Evolutionary conservation across 805 yeast species (phyloP), one percentile per base, ranked within the genome.

Genomic region (Isabelozyma heimii): DNA sequence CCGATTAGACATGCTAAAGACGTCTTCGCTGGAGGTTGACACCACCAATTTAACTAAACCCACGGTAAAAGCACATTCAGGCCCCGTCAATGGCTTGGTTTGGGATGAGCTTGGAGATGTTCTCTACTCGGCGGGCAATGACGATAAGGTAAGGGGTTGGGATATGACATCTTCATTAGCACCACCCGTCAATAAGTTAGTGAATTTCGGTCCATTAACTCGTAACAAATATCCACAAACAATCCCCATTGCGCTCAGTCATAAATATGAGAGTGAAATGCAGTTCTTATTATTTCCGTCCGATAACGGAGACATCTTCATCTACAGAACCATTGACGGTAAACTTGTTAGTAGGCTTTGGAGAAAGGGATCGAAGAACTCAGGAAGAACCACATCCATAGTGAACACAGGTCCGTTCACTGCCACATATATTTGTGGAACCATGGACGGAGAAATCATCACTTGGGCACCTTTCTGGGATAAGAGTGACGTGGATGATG

Each of bases 91-190:
- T 63, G 95, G 96, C 0, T 58, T 91, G 4, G 67, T 76, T 13
- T 91, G 97, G 94, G 80, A 80, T 50, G 84, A 80, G 8, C 57
- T 65, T 14, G 97, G 97, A 0, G 72, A 75, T 37, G 72, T 77
- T 40, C 59, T 92, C 33, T 68, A 84, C 15, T 81, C 90, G 1
- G 72, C 86, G 0, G 97, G 96, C 0, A 78, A 81, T 45, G 97
- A 91, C 63, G 96, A 91, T 46, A 86, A 82, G 56, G 76, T 89
- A 8, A 69, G 90, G 15, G 81, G 86, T 1, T 91, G 97, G 97
- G 85, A 85, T 55, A 67, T 87, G 66, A 59, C 65, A 10, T 52
- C 67, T 13, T 53, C 68, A 10, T 16, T 50, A 20, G 61, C 67
- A 3, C 78, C 80, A 0, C 74, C 80, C 0, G 61, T 79, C 26